Evolutionary conservation across 2,329 filamentous ascomycete genomes (phyloP), one percentile per base, ranked within the genome.

Genomic region (Scedosporium minutisporum): DNA sequence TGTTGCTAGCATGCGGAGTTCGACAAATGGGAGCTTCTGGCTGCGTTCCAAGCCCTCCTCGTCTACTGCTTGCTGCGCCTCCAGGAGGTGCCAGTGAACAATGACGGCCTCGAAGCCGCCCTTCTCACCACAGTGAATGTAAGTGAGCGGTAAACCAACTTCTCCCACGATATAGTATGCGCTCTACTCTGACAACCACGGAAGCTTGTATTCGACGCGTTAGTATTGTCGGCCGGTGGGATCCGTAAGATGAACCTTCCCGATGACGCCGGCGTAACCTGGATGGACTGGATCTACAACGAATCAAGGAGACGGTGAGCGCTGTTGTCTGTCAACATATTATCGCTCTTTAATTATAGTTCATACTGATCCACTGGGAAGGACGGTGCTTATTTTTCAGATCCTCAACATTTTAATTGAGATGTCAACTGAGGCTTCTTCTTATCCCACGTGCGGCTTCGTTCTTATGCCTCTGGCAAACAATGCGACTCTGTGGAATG

Each of bases 11-110:
- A 64, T 57, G 18, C 25, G n/a, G 46, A 62, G 23, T 62, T 59
- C 44, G 65, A 66, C 44, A 61, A 59, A 44, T 66, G 65, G 65
- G 64, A 64, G 55, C 62, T 66, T 14, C 41, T 66, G 58, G 62
- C 64, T 29, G 62, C 65, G 57, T 44, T 66, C n/a, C 65, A 66
- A 48, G 65, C 64, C 12, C 62, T 66, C 25, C 62, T 66, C 4
- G 25, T 66, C 53, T 66, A 66, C 42, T 66, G 62, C 55, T 61
- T 65, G 14, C 46, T 66, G 25, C 62, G 62, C 57, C 62, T 62
- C n/a, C 60, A 64, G 58, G 61, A 65, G 44, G 46, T 61, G 33
- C 10, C 33, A 38, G 10, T 38, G 33, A 10, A 10, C 33, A 38
- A 38, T 38, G 33, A 38, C 33, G 33, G 33, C 33, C 33, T 38